Evolutionary conservation across 805 yeast genomes (phyloP).

Genomic region (Yamadazyma akitaensis): DNA sequence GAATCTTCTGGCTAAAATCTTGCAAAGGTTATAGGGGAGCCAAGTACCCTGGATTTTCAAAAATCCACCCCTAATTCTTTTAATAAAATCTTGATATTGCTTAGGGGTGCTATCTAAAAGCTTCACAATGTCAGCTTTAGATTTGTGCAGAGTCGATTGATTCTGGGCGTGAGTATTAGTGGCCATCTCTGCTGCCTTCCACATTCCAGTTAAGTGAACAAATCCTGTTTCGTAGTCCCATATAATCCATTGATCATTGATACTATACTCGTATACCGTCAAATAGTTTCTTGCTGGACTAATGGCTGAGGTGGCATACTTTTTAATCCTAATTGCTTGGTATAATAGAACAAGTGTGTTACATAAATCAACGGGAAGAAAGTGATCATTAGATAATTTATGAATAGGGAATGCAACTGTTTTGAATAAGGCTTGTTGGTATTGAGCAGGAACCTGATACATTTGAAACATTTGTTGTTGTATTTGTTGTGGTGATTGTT

Average conservation of each 20-base stretch:
- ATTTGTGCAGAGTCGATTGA: conserved; percentile 12
- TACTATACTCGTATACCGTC: conserved; percentile 67
- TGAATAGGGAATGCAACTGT: conserved; percentile 12
- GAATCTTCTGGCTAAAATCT: conserved; percentile 63
- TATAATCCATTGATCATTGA: conserved; percentile 70
- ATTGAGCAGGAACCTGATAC: neutral
- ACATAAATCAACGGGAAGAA: conserved; percentile 9
- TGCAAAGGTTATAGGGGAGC: conserved; percentile 73
- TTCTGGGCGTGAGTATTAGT: conserved; percentile 7
- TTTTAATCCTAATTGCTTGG: conserved; percentile 32
- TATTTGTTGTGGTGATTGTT: neutral
- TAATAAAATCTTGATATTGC: conserved; percentile 56
- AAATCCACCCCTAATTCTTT: conserved; percentile 85
- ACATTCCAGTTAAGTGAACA: conserved; percentile 83
- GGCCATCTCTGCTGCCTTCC: conserved; percentile 54
- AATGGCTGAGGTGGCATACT: conserved; percentile 66
- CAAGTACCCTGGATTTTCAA: conserved; percentile 93
- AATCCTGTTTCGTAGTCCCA: conserved; percentile 86
- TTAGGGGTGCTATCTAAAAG: conserved; percentile 61
- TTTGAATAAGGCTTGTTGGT: neutral
- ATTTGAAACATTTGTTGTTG: conserved; percentile 1
- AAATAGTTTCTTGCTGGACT: conserved; percentile 62
- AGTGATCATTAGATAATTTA: conserved; percentile 5
- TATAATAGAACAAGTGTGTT: conserved; percentile 13
- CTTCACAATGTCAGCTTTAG: conserved; percentile 76